These are phyloP conservation scores for Cordia subcordata DNA, from an alignment of 257 asterid species.

Conservation along the genomic window DNA sequence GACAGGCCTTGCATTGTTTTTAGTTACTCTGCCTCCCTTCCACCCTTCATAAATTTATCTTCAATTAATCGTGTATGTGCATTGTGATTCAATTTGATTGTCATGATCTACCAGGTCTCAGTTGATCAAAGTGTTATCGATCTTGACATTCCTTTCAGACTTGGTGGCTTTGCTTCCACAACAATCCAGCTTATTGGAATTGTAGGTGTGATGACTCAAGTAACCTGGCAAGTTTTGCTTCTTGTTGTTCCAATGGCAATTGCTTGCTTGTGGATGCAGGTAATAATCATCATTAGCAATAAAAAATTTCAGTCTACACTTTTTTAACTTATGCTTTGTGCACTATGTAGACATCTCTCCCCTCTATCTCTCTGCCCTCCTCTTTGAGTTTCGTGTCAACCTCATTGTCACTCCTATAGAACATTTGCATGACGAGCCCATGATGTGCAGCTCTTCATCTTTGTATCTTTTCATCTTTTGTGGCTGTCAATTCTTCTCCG, in stretches of 20 bases:
- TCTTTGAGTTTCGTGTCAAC: no score
- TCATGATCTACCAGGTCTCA: slow-evolving; percentile 67
- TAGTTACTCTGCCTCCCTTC: no score
- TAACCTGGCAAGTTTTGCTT: slow-evolving; percentile 94
- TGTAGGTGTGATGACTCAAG: slow-evolving; percentile 91
- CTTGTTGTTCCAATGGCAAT: slow-evolving; percentile 95
- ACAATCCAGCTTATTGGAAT: slow-evolving; percentile 96
- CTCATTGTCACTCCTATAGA: no score
- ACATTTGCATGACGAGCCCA: no score
- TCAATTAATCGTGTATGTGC: slow-evolving; percentile 1
- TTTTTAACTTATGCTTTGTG: no score
- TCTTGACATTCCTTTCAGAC: slow-evolving; percentile 99
- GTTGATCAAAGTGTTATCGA: slow-evolving; percentile 96
- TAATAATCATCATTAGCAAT: slow-evolving; percentile 14
- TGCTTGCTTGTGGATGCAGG: slow-evolving; percentile 99
- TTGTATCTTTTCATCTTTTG: no score
- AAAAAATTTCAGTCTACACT: no score
- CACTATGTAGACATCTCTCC: no score
- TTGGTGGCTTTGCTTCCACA: slow-evolving; percentile 99
- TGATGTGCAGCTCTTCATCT: no score
- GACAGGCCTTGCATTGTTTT: no score
- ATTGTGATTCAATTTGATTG: slow-evolving; percentile 24
- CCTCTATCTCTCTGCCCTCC: no score
- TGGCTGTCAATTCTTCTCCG: no score
- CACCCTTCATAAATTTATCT: not conserved